Base-by-base conservation (phyloP, 176 grass and related monocot genomes). In the Juncus inflexus region DNA sequence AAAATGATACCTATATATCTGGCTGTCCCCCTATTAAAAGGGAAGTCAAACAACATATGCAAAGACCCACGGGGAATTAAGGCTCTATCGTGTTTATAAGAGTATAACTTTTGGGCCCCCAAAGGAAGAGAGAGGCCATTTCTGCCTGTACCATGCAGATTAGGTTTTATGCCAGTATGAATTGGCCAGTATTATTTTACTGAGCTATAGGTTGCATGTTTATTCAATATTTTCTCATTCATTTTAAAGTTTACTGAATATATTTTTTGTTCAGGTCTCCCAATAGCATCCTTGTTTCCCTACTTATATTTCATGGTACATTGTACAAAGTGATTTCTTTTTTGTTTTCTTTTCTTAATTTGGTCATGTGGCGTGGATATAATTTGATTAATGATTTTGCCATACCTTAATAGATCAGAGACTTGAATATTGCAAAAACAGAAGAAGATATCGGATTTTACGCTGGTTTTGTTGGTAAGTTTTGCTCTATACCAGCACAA, bases 401-500 rank as follows among this genome's bases (percentile, higher is more conserved):
- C 56, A 47, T 51, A 57, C 5, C 45, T 78, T 16, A 38, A 74
- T 42, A 95, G 90, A 83, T 95, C 77, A 86, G 84, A 77, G 90
- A 95, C n/a, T 75, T 95, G 76, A 40, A 80, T 50, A 39, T 95
- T 55, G 82, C 90, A 15, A 69, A 95, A 86, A 78, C 50, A 77
- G 87, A 86, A 75, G 90, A 95, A 81, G 90, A 89, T 69, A 95
- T 95, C 13, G 90, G 90, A 60, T 95, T 95, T 69, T 95, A 95
- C 69, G 90, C 85, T 45, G 90, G 90, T 35, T 95, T 95, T 57
- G 85, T 95, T 15, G 90, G 90, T 95, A 72, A 58, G 77, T 73
- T 58, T 52, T 52, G 7, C 49, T 52, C 9, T 13, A 15, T 57
- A 57, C 16, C 42, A 6, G 35, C 53, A 8, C 52, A 15, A 40